Conservation (phyloP, 108 stramenopile species). For the Cyclotella baltica region DNA sequence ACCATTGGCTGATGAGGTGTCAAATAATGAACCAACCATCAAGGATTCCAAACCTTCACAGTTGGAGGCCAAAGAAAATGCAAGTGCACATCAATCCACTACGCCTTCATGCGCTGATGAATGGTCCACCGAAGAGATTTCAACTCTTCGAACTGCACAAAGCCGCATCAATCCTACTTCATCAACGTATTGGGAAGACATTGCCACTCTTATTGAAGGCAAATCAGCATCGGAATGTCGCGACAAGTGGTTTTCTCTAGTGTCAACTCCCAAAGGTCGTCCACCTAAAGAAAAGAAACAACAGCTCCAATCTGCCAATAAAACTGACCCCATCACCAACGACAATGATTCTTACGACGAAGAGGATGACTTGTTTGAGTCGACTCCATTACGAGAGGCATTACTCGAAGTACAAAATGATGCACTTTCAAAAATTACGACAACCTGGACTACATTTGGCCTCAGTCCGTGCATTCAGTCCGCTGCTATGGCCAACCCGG, state of each 20-base stretch:
- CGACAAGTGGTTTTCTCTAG: constrained; percentile 31
- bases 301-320: neutral
- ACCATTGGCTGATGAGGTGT: neutral
- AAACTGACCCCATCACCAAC: neutral
- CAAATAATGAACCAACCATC: neutral
- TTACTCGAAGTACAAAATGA: constrained; percentile 13
- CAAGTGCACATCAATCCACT: neutral
- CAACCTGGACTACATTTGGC: constrained; percentile 5
- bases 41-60: neutral
- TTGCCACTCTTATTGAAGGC: constrained; percentile 1
- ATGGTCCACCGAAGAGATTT: constrained; percentile 24
- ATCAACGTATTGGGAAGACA: constrained; percentile 29
- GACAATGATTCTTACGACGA: constrained; percentile 15
- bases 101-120: neutral
- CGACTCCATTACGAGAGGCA: constrained; percentile 25
- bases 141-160: constrained; percentile 18
- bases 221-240: constrained; percentile 33
- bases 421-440: neutral
- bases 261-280: constrained; percentile 21
- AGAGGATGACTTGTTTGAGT: constrained; percentile 37
- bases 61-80: neutral
- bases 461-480: constrained; percentile 25
- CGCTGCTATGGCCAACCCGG: neutral
- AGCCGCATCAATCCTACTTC: constrained; percentile 16
- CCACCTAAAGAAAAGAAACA: neutral